Evolutionary conservation across 164 flowering plant species (phyloP).

Genomic region (Cinnamomum micranthum): DNA sequence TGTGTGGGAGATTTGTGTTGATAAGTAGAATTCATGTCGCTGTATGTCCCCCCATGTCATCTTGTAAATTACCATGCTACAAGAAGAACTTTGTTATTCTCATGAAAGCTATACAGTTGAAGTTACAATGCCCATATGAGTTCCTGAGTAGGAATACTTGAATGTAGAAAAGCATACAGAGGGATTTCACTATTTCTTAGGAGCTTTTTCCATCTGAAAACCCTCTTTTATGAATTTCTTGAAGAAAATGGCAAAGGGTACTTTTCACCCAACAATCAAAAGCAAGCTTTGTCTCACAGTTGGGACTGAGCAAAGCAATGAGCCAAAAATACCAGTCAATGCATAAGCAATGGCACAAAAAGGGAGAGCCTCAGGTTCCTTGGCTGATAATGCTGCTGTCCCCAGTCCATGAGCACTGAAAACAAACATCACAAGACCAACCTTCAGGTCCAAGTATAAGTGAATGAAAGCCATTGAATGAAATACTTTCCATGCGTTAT

Average conservation of each 20-base stretch:
- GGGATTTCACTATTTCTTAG: no score
- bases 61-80: no score
- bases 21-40: no score
- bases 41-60: no score
- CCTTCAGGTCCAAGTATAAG: background rate
- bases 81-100: no score
- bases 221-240: background rate
- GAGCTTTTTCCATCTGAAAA: background rate
- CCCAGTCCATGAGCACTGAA: slow-evolving; percentile 94
- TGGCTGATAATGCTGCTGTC: slow-evolving; percentile 93
- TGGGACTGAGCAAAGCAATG: slow-evolving; percentile 81
- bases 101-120: no score
- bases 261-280: slow-evolving; percentile 59
- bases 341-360: slow-evolving; percentile 98
- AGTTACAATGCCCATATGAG: no score
- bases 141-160: no score
- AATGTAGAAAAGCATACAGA: no score
- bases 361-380: slow-evolving; percentile 98
- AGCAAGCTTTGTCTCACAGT: slow-evolving; percentile 80
- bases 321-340: slow-evolving; percentile 89
- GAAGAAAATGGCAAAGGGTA: background rate
- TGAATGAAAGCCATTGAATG: background rate
- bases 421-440: background rate
- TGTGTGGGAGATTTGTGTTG: no score
- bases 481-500: background rate